These are phyloP conservation scores for Aspergillus sclerotiicarbonarius DNA, from an alignment of 495 filamentous ascomycete species.

Conservation along the genomic window DNA sequence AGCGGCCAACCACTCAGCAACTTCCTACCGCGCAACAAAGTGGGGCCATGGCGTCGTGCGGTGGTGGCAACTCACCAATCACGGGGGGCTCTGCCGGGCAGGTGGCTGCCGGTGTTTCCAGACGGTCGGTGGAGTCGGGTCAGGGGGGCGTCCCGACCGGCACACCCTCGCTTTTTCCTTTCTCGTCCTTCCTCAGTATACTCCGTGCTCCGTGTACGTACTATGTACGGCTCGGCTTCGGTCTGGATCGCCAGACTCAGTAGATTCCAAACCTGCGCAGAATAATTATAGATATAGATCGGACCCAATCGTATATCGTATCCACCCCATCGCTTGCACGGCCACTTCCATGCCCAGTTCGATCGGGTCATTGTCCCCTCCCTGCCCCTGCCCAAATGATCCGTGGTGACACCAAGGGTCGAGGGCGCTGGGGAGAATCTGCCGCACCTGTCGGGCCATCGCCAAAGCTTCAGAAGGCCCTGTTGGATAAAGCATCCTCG, in stretches of 20 bases:
- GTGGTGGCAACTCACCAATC: background rate
- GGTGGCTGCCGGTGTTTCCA: background rate
- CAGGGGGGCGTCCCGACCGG: background rate
- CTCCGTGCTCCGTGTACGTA: too few relatives aligned
- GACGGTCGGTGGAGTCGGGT: background rate
- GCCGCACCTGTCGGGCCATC: background rate
- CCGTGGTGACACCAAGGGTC: constrained; percentile 8
- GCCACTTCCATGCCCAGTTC: background rate
- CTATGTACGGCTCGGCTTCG: background rate
- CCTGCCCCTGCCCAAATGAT: constrained; percentile 2
- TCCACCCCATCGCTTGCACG: background rate
- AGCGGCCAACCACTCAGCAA: too few relatives aligned
- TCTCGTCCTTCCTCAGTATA: background rate
- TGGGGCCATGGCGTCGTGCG: background rate
- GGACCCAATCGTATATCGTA: background rate
- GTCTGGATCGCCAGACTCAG: background rate
- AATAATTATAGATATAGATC: background rate
- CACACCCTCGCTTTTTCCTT: background rate
- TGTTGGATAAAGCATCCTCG: background rate
- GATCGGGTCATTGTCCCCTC: background rate
- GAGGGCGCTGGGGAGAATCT: background rate
- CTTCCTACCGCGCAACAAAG: background rate
- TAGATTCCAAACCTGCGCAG: background rate
- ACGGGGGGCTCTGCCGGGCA: background rate
- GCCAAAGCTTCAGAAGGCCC: background rate